Evolutionary conservation across 805 yeast species (phyloP).

Genomic region (Candida manassasensis): DNA sequence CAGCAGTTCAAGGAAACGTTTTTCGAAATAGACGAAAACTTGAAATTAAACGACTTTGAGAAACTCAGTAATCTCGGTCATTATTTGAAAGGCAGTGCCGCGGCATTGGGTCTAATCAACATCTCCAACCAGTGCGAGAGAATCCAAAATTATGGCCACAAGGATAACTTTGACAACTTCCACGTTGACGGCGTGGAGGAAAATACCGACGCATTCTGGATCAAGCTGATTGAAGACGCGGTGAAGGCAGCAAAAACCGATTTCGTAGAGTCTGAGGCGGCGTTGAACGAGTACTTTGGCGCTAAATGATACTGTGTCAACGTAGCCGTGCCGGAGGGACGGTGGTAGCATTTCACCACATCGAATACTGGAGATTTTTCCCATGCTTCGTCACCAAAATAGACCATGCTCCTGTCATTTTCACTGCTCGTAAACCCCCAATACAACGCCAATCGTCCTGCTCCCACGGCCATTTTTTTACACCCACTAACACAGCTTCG

Average conservation of each 20-base stretch:
- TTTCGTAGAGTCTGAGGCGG: conserved; percentile 45
- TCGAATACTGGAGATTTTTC: no score
- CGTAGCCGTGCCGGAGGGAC: no score
- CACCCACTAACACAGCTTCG: no score
- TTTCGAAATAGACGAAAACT: conserved; percentile 57
- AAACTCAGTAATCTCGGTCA: conserved; percentile 79
- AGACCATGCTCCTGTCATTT: no score
- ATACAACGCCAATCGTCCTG: no score
- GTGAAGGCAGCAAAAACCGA: conserved; percentile 47
- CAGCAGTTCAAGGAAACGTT: conserved; percentile 87
- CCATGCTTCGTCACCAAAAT: no score
- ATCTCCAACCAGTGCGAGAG: conserved; percentile 88
- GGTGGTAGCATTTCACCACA: neutral
- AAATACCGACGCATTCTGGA: conserved; percentile 31
- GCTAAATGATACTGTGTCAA: conserved; percentile 18
- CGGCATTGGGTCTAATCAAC: conserved; percentile 80
- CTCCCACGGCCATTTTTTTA: no score
- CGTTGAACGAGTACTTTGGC: conserved; percentile 51
- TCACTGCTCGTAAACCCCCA: no score
- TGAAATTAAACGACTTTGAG: conserved; percentile 44
- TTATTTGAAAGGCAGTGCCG: conserved; percentile 91
- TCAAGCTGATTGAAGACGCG: conserved; percentile 49
- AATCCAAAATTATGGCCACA: conserved; percentile 83
- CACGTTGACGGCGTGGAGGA: conserved; percentile 10
- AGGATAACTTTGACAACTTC: conserved; percentile 36